Base-by-base conservation (phyloP, 225 moss, liverwort and hornwort species). In the Sphagnum contortum region DNA sequence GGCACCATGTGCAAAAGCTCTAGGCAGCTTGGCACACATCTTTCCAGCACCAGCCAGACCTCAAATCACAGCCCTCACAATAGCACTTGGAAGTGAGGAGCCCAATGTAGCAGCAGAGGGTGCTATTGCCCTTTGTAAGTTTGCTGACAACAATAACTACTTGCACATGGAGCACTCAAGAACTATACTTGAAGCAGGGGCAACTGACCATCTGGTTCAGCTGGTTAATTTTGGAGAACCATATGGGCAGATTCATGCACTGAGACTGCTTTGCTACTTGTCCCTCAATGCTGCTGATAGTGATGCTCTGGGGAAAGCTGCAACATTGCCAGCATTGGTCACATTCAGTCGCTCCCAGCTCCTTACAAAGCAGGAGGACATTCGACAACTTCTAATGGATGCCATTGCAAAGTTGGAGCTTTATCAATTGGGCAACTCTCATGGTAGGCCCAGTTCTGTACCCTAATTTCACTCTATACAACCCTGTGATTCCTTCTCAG, bases 341-440 rank as follows among this genome's bases (percentile, higher is more conserved):
- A 76, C 83, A 13, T 74, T 79, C 45, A 66, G 79, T 48, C 79
- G 76, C 50, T 79, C 83, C 7, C 83, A 79, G 64, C 48, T 83
- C 8, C 73, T 83, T 63, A 69, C 76, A n/a, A 83, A 72, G 46
- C 79, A 83, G 0, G 80, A 83, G 45, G 65, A 61, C 8, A 76
- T 77, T 5, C 71, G 77, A 13, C 83, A 71, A 2, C 56, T 83
- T n/a, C 72, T 83, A 10, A 71, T 63, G 29, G 79, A 79, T 12
- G 75, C 83, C 67, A 79, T 83, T 4, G 79, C 83, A 50, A 83
- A 83, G 71, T 49, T 83, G 47, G 83, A 83, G 69, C 76, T 83
- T 12, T 83, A 79, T 6, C 79, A 83, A 55, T 13, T 83, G 3
- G 76, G 83, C 3, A 79, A 66, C 76, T 79, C 7, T 52, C 52